Base-by-base conservation (phyloP, 768 basidiomycete genomes). In the Phaeolepiota aurea region DNA sequence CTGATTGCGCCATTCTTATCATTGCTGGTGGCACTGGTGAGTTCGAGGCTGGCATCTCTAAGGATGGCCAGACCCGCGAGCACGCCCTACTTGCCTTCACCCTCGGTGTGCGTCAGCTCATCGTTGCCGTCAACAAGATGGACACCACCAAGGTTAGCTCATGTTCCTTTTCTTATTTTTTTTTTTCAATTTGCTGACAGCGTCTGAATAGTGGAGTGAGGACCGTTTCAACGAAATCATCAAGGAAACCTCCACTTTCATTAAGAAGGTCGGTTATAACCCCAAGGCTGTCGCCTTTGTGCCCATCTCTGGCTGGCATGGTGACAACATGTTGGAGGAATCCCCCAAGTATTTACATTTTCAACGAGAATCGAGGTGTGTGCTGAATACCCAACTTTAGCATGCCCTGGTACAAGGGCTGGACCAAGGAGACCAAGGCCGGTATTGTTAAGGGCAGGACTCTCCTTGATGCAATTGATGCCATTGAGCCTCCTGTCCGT, bases 261-360 rank as follows among this genome's bases (percentile, higher is more conserved):
- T 97, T 68, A 97, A 94, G 82, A 96, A 97, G 80, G 94, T 97
- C 62, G 94, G 94, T 41, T 98, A 96, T 80, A 97, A 98, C 84
- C 94, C 94, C 66, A 97, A 96, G 80, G 64, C 82, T 42, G 92
- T 99, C 51, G 80, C 94, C 48, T 99, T 98, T 74, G 94, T 98
- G 48, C 96, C 96, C 60, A 99, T 99, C 69, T 99, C 96, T 48
- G 96, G 96, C 55, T 99, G 96, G 96, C 93, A 98, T 77, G 96
- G 96, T 61, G 96, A 99, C 82, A 99, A 99, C 87, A 99, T 99
- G 94, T 76, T 99, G 74, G 94, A 98, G 79, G 90, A 93, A 71
- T 96, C 96, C 52, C 1, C 62, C 71, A 99, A 98, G 89, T 90
- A 62, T 37, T n/a, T n/a, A n/a, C n/a, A n/a, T n/a, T n/a, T n/a